These are phyloP conservation scores for Fraxinus paxiana DNA, from an alignment of 305 asterid genomes.

Conservation along the genomic window DNA sequence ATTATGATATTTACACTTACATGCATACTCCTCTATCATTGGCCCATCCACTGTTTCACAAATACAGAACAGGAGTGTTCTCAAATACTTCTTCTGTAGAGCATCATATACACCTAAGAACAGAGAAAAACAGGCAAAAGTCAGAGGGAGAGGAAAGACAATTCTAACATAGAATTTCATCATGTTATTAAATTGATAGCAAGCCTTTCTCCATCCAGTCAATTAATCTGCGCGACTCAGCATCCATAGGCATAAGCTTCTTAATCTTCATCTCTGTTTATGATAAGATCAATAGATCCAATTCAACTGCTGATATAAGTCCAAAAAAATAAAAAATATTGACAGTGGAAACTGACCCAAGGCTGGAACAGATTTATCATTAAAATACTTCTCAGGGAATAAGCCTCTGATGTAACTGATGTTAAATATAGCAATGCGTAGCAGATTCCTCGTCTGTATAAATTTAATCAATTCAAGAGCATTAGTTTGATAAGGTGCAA, in stretches of 20 bases:
- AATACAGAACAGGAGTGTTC: conserved; percentile 76
- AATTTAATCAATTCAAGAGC: conserved; percentile 20
- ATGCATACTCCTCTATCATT: conserved; percentile 86
- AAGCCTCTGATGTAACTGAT: conserved; percentile 94
- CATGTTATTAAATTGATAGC: neutral
- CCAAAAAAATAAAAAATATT: neutral
- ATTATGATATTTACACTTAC: conserved; percentile 39
- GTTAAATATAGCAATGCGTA: conserved; percentile 31
- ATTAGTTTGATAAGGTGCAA: conserved; percentile 2
- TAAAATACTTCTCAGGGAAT: conserved; percentile 88
- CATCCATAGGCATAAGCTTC: conserved; percentile 97
- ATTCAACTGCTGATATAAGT: neutral
- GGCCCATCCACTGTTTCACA: conserved; percentile 77
- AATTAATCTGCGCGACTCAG: conserved; percentile 86
- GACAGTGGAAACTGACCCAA: conserved; percentile 47
- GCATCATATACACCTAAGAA: conserved; percentile 87
- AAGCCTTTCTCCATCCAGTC: conserved; percentile 98
- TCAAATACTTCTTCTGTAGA: conserved; percentile 81
- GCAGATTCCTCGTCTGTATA: conserved; percentile 48
- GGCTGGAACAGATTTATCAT: conserved; percentile 89
- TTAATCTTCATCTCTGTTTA: conserved; percentile 86
- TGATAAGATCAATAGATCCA: conserved; percentile 20
- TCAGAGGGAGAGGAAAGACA: conserved; percentile 13
- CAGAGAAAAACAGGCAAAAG: conserved; percentile 22
- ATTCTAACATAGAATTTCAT: neutral